These are phyloP conservation scores for Tubosaeta sp. DNA, from an alignment of 768 basidiomycete genomes.

Conservation along the genomic window DNA sequence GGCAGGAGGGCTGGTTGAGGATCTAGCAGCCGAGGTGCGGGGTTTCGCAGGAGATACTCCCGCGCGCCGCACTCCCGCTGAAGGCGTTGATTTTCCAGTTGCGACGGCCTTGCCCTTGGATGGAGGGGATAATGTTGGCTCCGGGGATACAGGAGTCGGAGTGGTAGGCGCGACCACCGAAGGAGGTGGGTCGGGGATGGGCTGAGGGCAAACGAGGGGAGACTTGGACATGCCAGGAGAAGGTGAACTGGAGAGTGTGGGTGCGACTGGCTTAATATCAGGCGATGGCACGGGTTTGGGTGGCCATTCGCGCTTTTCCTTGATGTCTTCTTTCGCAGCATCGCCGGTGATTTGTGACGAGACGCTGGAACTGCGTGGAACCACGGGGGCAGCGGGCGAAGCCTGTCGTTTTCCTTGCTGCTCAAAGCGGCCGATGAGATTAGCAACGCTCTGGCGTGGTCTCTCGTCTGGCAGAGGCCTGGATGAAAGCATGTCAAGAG, in stretches of 20 bases:
- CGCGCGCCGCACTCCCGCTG: conserved; percentile 17
- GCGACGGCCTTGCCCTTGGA: conserved; percentile 16
- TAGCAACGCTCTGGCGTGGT: conserved; percentile 82
- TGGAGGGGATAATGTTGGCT: conserved; percentile 18
- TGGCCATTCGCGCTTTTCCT: conserved; percentile 77
- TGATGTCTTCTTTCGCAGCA: conserved; percentile 59
- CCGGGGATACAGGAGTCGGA: conserved; percentile 19
- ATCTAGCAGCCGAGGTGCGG: conserved; percentile 21
- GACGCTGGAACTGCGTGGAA: conserved; percentile 62
- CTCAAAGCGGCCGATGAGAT: conserved; percentile 87
- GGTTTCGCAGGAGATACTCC: conserved; percentile 29
- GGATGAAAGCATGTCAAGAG: conserved; percentile 7
- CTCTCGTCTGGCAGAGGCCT: conserved; percentile 89
- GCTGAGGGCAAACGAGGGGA: conserved; percentile 28
- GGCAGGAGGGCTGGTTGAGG: conserved; percentile 20
- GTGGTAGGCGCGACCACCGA: conserved; percentile 17
- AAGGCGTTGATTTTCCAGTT: conserved; percentile 20
- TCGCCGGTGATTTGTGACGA: conserved; percentile 62
- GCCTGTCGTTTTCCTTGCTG: conserved; percentile 69
- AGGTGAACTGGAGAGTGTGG: conserved; percentile 35
- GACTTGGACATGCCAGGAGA: conserved; percentile 16
- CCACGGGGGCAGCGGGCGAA: conserved; percentile 33
- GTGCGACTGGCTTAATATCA: conserved; percentile 32
- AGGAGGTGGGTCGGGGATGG: conserved; percentile 22
- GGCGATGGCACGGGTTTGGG: conserved; percentile 41